Conservation (phyloP, 2,329 filamentous ascomycete species). For the Colletotrichum truncatum region DNA sequence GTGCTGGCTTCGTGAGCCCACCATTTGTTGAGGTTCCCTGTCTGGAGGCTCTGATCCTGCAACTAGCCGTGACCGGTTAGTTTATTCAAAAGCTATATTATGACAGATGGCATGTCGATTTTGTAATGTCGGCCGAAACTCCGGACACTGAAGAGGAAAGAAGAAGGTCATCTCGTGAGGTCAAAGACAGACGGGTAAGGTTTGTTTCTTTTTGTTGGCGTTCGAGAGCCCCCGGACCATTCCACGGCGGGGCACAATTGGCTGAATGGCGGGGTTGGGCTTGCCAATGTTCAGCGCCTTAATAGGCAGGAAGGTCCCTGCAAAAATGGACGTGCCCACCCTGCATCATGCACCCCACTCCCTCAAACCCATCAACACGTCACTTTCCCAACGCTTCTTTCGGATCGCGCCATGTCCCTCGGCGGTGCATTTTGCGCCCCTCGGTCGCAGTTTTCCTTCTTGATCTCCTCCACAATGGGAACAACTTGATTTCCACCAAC, state of each 20-base stretch:
- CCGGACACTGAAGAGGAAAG: neutral
- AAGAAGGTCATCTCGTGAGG: neutral
- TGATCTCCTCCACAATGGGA: neutral
- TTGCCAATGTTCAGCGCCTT: slow-evolving; percentile 19
- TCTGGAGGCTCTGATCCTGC: neutral
- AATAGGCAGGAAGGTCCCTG: slow-evolving; percentile 6
- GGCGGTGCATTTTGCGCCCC: neutral
- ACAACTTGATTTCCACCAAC: neutral
- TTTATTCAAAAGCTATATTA: neutral
- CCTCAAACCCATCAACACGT: slow-evolving; percentile 26
- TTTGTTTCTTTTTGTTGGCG: neutral
- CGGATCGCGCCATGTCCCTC: slow-evolving; percentile 23
- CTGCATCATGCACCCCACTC: slow-evolving; percentile 15
- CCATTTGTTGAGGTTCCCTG: neutral
- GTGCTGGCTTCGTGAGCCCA: neutral
- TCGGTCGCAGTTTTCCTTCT: neutral
- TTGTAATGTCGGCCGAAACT: no score
- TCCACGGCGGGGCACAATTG: slow-evolving; percentile 7
- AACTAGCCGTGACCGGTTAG: neutral
- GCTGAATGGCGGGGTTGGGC: slow-evolving; percentile 22
- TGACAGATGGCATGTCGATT: neutral
- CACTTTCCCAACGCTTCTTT: slow-evolving; percentile 25
- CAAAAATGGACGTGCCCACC: slow-evolving; percentile 3
- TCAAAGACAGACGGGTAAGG: neutral
- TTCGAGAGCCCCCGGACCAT: neutral